phyloP scores from a whole-genome alignment of 108 stramenopile genomes.

The Cyclotella baltica region DNA sequence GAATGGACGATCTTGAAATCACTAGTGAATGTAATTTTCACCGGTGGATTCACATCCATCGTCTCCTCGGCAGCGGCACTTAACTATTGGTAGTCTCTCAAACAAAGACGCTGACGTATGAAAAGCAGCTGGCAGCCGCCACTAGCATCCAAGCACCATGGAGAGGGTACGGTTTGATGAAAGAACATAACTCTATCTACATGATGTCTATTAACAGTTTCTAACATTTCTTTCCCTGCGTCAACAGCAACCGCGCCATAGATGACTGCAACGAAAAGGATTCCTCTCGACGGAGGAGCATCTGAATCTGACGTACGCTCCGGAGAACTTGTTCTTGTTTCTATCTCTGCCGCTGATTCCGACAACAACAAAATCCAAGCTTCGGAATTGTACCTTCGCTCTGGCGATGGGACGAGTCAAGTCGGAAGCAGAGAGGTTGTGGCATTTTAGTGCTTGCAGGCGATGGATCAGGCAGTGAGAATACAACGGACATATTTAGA shows the following conservation, averaged over 20 bases:
- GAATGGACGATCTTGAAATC: no score
- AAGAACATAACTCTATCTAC: no score
- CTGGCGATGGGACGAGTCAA: constrained; percentile 34
- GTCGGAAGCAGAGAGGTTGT: constrained; percentile 40
- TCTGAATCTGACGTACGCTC: constrained; percentile 38
- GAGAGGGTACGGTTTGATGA: no score
- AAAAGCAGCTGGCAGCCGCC: no score
- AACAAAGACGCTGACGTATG: no score
- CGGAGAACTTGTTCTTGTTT: constrained; percentile 26
- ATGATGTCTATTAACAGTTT: no score
- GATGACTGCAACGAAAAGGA: constrained; percentile 24
- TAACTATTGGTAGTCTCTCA: no score
- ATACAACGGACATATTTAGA: no score
- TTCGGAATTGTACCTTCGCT: constrained; percentile 22
- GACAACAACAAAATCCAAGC: constrained; percentile 24
- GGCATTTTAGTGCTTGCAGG: constrained; percentile 35
- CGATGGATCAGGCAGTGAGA: constrained; percentile 38
- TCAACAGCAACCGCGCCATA: background rate
- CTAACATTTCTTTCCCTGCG: background rate
- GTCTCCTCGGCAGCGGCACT: no score
- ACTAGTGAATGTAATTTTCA: no score
- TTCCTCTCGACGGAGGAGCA: constrained; percentile 25
- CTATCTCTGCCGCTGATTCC: constrained; percentile 35
- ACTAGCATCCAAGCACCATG: no score
- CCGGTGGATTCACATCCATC: no score